A percentile compares a stretch with the other conserved stretches of the same genome.
Evolutionary conservation across 306 rosid species (phyloP).

Genomic region (Vigna angularis): DNA sequence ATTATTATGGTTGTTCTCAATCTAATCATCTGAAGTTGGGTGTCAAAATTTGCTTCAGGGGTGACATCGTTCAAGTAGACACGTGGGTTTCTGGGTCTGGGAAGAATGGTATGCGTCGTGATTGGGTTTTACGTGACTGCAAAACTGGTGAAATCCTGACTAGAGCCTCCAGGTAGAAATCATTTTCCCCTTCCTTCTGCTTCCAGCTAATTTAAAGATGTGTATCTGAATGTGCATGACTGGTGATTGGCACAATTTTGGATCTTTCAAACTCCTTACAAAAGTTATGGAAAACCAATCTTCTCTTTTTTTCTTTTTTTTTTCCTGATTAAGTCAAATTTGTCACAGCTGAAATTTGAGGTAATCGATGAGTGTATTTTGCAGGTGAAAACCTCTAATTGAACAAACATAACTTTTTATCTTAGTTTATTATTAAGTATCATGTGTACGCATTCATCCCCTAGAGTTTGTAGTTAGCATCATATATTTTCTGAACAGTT

Average conservation of each 20-base stretch:
- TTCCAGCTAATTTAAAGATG: slow-evolving; percentile 20
- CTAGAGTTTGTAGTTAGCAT: slow-evolving; percentile 14
- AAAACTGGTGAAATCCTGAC: slow-evolving; percentile 81
- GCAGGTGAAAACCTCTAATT: slow-evolving; percentile 22
- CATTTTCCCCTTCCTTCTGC: slow-evolving; percentile 30
- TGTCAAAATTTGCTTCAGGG: slow-evolving; percentile 64
- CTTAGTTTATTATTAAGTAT: slow-evolving; percentile 10
- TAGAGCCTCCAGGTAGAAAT: slow-evolving; percentile 87
- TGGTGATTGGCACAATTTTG: slow-evolving; percentile 19
- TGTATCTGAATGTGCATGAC: slow-evolving; percentile 29
- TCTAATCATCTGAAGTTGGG: slow-evolving; percentile 40
- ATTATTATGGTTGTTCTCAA: slow-evolving; percentile 25
- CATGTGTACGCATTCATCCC: neutral
- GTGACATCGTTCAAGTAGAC: slow-evolving; percentile 95
- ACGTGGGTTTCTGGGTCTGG: slow-evolving; percentile 95
- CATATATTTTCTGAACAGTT: slow-evolving; percentile 32
- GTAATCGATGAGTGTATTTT: slow-evolving; percentile 6
- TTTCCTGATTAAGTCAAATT: neutral
- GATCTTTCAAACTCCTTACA: slow-evolving; percentile 1
- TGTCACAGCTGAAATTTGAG: slow-evolving; percentile 12
- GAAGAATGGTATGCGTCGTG: slow-evolving; percentile 98
- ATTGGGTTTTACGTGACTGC: slow-evolving; percentile 86
- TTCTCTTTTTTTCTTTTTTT: neutral
- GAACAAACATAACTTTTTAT: neutral
- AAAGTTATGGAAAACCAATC: neutral